Evolutionary conservation across 768 basidiomycete species (phyloP).

Genomic region (Mrakia gelida): DNA sequence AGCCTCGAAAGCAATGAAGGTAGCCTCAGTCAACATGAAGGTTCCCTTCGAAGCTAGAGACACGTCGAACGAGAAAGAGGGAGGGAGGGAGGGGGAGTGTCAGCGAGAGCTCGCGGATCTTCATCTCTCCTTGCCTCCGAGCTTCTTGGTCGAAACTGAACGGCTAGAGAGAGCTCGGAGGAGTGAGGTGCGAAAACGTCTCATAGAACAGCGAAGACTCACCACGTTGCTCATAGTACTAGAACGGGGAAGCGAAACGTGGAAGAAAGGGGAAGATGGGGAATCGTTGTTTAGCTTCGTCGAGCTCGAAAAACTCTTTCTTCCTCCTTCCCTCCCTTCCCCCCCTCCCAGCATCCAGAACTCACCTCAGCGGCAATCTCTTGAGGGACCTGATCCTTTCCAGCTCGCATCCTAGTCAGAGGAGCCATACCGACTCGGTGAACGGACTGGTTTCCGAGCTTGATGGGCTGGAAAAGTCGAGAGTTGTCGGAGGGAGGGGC

Average conservation of each 20-base stretch:
- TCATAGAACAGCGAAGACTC: constrained; percentile 36
- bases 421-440: constrained; percentile 41
- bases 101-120: not conserved
- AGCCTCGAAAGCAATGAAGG: constrained; percentile 49
- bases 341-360: not conserved
- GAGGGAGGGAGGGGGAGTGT: not conserved
- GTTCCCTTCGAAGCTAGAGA: constrained; percentile 46
- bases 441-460: not conserved
- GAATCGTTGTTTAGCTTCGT: no score
- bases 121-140: no score
- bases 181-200: no score
- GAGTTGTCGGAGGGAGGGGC: not conserved
- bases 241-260: no score
- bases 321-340: no score
- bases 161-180: no score
- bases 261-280: no score
- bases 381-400: constrained; percentile 31
- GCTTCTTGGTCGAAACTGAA: not conserved
- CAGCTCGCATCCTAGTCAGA: constrained; percentile 38
- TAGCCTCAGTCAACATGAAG: constrained; percentile 56
- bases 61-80: no score
- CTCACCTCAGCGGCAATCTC: constrained; percentile 34
- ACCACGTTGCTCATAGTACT: no score
- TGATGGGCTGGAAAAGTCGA: constrained; percentile 20
- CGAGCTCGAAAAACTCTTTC: no score